These are phyloP conservation scores for Termitomyces sp. DNA, from an alignment of 768 basidiomycete genomes.

Conservation along the genomic window DNA sequence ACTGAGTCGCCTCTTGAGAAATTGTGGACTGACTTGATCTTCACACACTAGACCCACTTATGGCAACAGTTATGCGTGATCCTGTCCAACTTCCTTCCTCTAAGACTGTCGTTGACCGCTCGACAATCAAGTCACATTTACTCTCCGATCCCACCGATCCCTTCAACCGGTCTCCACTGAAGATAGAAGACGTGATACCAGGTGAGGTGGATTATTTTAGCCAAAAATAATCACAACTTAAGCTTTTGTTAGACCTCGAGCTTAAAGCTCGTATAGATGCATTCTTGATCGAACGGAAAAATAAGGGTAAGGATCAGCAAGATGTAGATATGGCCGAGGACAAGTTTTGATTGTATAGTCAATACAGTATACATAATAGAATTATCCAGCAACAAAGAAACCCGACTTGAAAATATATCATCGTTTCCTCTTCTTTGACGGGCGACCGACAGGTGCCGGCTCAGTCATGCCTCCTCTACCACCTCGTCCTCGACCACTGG, in stretches of 20 bases:
- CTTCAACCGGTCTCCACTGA: slow-evolving; percentile 86
- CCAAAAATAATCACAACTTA: not conserved
- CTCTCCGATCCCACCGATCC: slow-evolving; percentile 91
- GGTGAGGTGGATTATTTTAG: slow-evolving; percentile 36
- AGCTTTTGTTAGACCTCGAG: slow-evolving; percentile 47
- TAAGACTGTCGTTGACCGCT: slow-evolving; percentile 70
- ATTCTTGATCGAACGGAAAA: slow-evolving; percentile 61
- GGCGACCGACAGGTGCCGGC: slow-evolving; percentile 27
- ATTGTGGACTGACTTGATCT: not conserved
- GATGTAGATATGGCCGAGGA: slow-evolving; percentile 14
- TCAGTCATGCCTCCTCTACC: slow-evolving; percentile 21
- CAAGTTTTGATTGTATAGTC: slow-evolving; percentile 8
- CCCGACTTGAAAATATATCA: slow-evolving; percentile 16
- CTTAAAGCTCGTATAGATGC: slow-evolving; percentile 72
- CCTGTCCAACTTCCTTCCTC: slow-evolving; percentile 91
- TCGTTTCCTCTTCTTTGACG: slow-evolving; percentile 46
- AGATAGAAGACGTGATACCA: slow-evolving; percentile 75
- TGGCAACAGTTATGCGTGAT: slow-evolving; percentile 92
- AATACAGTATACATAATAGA: not conserved
- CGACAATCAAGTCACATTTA: slow-evolving; percentile 93
- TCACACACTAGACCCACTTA: slow-evolving; percentile 73
- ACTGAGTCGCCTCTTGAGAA: not conserved
- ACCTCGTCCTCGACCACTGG: slow-evolving; percentile 12
- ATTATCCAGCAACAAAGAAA: not conserved
- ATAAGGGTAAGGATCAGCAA: slow-evolving; percentile 22